A percentile compares a stretch with the other conserved stretches of the same genome.
Conservation (phyloP, 176 grass and related monocot species). For the Bonia amplexicaulis region DNA sequence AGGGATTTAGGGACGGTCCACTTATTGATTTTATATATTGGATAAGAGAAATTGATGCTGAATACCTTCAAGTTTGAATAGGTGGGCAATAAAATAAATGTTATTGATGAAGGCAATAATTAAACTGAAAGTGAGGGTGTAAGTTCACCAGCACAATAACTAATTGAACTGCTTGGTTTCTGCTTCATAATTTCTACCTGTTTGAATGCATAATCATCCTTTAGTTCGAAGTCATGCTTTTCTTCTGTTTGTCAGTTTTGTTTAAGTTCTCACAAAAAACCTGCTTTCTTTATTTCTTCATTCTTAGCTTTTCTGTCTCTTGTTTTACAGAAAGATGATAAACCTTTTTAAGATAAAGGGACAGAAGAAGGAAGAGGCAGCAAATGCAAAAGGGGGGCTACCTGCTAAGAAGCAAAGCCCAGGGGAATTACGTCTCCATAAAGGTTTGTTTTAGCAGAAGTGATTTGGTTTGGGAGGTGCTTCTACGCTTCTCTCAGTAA, state of each 20-base stretch:
- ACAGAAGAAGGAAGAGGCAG: conserved; percentile 44
- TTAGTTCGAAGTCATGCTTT: background rate
- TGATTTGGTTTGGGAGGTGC: background rate
- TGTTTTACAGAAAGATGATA: conserved; percentile 45
- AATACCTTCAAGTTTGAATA: background rate
- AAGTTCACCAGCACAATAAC: background rate
- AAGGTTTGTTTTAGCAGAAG: conserved; percentile 35
- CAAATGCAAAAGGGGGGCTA: conserved; percentile 46
- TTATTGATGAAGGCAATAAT: background rate
- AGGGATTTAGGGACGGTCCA: background rate
- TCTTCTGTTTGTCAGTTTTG: background rate
- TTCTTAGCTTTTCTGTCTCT: background rate
- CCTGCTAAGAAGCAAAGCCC: conserved; percentile 55
- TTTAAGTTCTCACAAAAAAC: background rate
- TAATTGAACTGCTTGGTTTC: background rate
- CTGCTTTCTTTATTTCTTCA: background rate
- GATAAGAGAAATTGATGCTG: background rate
- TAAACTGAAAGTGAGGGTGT: background rate
- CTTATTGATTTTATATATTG: background rate
- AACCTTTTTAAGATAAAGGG: conserved; percentile 69
- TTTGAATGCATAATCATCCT: background rate
- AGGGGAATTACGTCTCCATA: conserved; percentile 61
- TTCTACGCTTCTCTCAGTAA: too few species aligned
- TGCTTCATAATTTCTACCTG: background rate
- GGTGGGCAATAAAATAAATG: background rate